Evolutionary conservation across 1,139 yeast genomes (phyloP).

Genomic region (Yamadazyma kanchanaburiensis): DNA sequence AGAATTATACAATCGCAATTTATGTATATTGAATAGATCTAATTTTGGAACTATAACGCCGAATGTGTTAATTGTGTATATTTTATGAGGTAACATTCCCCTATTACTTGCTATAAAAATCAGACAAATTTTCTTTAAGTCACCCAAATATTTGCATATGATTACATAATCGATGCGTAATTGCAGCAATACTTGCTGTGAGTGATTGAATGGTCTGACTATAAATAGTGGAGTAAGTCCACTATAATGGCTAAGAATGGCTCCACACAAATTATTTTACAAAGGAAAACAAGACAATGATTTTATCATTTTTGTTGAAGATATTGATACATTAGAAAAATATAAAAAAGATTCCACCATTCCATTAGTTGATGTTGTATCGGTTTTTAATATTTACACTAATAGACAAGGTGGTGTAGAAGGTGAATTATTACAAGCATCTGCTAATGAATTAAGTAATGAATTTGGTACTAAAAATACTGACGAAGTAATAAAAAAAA

Average conservation of each 20-base stretch:
- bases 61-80: too few species aligned
- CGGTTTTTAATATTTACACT: conserved; percentile 60
- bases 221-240: not conserved
- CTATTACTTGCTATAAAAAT: too few species aligned
- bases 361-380: conserved; percentile 65
- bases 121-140: too few species aligned
- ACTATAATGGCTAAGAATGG: too few species aligned
- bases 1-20: too few species aligned
- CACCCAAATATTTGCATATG: not conserved
- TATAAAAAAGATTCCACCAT: conserved; percentile 51
- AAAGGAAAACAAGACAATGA: conserved; percentile 64
- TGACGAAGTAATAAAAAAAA: conserved; percentile 52
- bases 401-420: conserved; percentile 65
- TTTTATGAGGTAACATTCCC: too few species aligned
- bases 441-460: conserved; percentile 57
- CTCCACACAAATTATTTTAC: conserved; percentile 56
- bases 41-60: too few species aligned
- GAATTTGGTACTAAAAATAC: conserved; percentile 58
- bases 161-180: not conserved
- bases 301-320: conserved; percentile 63
- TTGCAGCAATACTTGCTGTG: conserved; percentile 3
- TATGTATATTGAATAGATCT: too few species aligned
- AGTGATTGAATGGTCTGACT: conserved; percentile 1
- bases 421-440: conserved; percentile 71
- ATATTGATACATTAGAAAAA: conserved; percentile 43